Evolutionary conservation across 73 alveolate genomes (phyloP).

Genomic region (Tetrahymena thermophila): DNA sequence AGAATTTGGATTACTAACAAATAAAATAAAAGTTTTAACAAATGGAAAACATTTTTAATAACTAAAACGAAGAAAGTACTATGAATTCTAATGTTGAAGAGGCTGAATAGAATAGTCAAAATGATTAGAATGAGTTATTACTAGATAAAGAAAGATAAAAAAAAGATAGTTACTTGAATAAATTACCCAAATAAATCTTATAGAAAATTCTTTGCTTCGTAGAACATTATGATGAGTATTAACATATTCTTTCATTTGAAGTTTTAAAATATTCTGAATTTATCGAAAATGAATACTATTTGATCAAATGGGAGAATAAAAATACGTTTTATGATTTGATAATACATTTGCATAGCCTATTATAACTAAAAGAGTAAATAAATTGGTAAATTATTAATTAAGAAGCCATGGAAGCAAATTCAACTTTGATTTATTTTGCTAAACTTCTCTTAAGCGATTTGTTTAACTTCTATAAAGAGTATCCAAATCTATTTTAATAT

Average conservation of each 20-base stretch:
- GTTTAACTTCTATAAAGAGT: neutral
- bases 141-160: neutral
- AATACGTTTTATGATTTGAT: neutral
- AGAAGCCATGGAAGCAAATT: neutral
- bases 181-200: neutral
- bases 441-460: neutral
- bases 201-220: neutral
- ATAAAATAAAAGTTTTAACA: neutral
- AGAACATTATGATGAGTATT: neutral
- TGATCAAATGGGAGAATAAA: neutral
- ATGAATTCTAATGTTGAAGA: neutral
- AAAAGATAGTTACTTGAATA: neutral
- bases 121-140: neutral
- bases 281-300: neutral
- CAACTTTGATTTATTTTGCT: neutral
- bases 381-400: neutral
- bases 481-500: neutral
- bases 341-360: neutral
- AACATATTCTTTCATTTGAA: neutral
- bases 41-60: neutral
- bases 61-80: neutral
- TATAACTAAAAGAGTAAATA: neutral
- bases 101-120: neutral
- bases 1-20: neutral
- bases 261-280: neutral